A percentile compares a stretch with the other conserved stretches of the same genome.
phyloP scores from a whole-genome alignment of 1,284 basidiomycete genomes.

The Ceratobasidium sp. region DNA sequence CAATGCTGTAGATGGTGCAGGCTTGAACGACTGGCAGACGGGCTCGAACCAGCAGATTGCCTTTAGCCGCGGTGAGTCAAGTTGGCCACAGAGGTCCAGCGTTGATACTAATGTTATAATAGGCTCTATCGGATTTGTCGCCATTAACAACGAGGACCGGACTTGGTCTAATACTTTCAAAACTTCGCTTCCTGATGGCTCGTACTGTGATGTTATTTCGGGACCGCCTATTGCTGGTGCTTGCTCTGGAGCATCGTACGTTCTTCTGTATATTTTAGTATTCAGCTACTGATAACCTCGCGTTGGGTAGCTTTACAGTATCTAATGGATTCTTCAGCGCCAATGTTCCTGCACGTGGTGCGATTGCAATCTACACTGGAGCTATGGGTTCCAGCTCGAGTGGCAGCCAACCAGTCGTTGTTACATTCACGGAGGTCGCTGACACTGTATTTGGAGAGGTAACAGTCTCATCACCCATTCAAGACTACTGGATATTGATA shows the following conservation, averaged over 20 bases:
- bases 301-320: conserved; percentile 60
- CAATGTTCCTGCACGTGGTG: conserved; percentile 60
- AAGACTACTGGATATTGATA: too few species aligned
- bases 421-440: background rate
- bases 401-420: background rate
- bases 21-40: conserved; percentile 36
- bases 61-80: conserved; percentile 41
- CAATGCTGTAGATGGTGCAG: conserved; percentile 29
- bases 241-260: conserved; percentile 63
- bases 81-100: background rate
- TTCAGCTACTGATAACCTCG: background rate
- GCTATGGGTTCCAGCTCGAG: conserved; percentile 46
- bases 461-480: too few species aligned
- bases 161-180: conserved; percentile 62
- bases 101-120: background rate
- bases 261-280: conserved; percentile 28
- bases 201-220: conserved; percentile 69
- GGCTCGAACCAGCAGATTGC: conserved; percentile 41
- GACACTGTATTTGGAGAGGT: too few species aligned
- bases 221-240: conserved; percentile 52
- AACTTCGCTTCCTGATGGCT: conserved; percentile 63
- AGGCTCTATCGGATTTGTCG: conserved; percentile 61
- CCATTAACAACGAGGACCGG: conserved; percentile 67
- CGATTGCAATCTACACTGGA: conserved; percentile 66
- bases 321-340: conserved; percentile 61